Evolutionary conservation across 306 rosid species (phyloP).

Genomic region (Citrullus amarus): DNA sequence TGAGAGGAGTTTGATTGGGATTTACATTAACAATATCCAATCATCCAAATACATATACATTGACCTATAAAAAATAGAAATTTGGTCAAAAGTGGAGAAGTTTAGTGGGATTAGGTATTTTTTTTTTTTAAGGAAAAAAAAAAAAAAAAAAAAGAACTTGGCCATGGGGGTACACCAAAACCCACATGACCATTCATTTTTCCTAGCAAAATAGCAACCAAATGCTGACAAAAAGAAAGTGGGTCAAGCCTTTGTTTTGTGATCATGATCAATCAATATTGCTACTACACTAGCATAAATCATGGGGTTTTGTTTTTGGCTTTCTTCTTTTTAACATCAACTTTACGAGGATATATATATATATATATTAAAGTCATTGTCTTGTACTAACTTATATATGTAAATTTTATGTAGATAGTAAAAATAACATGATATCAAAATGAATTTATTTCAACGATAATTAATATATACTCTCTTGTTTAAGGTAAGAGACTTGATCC

Average conservation of each 20-base stretch:
- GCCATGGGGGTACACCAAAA: neutral
- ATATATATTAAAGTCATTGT: too few relatives aligned
- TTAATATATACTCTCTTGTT: too few relatives aligned
- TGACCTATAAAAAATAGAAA: neutral
- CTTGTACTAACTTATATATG: too few relatives aligned
- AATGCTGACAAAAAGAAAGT: conserved; percentile 6
- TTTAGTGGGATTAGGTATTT: conserved; percentile 5
- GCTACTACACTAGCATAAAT: neutral
- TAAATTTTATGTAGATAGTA: too few relatives aligned
- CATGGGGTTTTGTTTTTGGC: neutral
- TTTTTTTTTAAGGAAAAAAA: neutral
- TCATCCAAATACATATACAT: neutral
- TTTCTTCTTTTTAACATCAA: neutral
- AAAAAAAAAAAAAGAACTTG: neutral
- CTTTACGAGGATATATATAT: neutral
- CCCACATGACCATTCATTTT: conserved; percentile 1
- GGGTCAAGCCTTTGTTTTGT: neutral
- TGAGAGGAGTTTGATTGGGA: neutral
- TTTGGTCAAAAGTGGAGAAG: neutral
- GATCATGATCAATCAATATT: neutral
- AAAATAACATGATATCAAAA: too few relatives aligned
- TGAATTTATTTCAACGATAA: too few relatives aligned
- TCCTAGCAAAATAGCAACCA: conserved; percentile 2
- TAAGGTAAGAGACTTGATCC: too few relatives aligned
- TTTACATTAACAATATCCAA: neutral